These are phyloP conservation scores for Hyphodiscus sp. DNA, from an alignment of 2,329 filamentous ascomycete genomes.

Conservation along the genomic window DNA sequence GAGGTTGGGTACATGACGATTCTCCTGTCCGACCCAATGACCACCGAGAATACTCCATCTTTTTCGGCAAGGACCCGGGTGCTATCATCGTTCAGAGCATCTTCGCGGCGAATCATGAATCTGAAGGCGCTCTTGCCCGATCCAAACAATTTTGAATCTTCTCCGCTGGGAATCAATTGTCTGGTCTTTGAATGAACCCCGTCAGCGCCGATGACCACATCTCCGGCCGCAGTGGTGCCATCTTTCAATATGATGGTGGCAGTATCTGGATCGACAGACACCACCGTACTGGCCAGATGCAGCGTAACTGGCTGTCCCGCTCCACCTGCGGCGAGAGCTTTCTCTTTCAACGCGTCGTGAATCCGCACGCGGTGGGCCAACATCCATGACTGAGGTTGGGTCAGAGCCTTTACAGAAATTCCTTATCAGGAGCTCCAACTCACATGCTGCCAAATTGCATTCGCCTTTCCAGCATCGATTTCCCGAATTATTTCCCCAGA, in stretches of 20 bases:
- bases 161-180: not conserved
- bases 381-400: too few relatives aligned
- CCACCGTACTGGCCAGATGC: slow-evolving; percentile 37
- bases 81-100: slow-evolving; percentile 29
- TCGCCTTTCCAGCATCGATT: too few relatives aligned
- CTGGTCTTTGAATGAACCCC: slow-evolving; percentile 1
- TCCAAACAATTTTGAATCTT: not conserved
- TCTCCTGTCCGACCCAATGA: slow-evolving; percentile 37
- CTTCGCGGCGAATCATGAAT: slow-evolving; percentile 17
- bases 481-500: too few relatives aligned
- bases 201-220: not conserved
- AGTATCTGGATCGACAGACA: slow-evolving; percentile 35
- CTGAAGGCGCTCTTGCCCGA: slow-evolving; percentile 20
- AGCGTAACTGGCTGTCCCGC: slow-evolving; percentile 33
- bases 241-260: slow-evolving; percentile 40
- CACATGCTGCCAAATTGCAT: too few relatives aligned
- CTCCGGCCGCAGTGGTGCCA: slow-evolving; percentile 28
- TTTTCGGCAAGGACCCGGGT: slow-evolving; percentile 30
- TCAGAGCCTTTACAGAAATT: too few relatives aligned
- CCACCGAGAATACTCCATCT: slow-evolving; percentile 32
- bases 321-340: slow-evolving; percentile 35
- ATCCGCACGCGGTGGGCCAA: slow-evolving; percentile 47
- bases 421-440: too few relatives aligned
- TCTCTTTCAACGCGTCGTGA: slow-evolving; percentile 44
- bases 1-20: slow-evolving; percentile 43